Conservation (phyloP, 306 rosid species). For the Adenanthera pavonina region DNA sequence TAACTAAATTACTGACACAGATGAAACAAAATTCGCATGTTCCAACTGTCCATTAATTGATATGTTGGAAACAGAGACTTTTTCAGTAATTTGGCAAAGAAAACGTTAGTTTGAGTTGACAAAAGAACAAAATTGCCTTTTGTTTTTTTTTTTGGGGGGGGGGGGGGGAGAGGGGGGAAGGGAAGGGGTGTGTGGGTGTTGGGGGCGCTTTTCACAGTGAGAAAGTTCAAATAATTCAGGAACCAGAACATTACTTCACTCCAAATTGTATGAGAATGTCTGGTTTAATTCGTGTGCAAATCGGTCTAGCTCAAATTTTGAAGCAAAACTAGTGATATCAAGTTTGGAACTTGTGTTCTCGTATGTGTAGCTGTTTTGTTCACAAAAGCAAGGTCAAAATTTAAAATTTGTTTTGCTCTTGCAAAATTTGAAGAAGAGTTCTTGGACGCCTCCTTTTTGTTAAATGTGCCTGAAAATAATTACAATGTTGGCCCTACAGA, state of each 20-base stretch:
- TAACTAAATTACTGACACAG: background rate
- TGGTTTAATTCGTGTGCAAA: constrained; percentile 1
- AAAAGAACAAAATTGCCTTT: background rate
- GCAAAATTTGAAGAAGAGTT: constrained; percentile 12
- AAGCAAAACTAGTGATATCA: background rate
- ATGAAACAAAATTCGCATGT: background rate
- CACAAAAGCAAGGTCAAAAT: background rate
- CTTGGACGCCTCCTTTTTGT: background rate
- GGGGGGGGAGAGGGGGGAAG: background rate
- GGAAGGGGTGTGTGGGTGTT: no score
- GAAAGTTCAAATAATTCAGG: background rate
- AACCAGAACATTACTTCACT: background rate
- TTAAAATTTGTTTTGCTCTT: constrained; percentile 1
- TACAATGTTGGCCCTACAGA: constrained; percentile 51
- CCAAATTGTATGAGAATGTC: background rate
- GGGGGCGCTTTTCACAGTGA: background rate
- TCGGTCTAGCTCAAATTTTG: constrained; percentile 10
- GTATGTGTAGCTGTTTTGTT: background rate
- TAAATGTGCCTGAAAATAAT: constrained; percentile 19
- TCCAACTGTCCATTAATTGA: background rate
- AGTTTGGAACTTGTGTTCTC: background rate
- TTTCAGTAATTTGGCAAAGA: background rate
- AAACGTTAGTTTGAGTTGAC: background rate
- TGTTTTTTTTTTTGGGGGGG: no score
- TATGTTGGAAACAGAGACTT: background rate